Percentiles rank a stretch among this genome's conserved stretches.
These are phyloP conservation scores for Smittium culicis DNA, from an alignment of 371 early-diverging fungal species.

Conservation along the genomic window DNA sequence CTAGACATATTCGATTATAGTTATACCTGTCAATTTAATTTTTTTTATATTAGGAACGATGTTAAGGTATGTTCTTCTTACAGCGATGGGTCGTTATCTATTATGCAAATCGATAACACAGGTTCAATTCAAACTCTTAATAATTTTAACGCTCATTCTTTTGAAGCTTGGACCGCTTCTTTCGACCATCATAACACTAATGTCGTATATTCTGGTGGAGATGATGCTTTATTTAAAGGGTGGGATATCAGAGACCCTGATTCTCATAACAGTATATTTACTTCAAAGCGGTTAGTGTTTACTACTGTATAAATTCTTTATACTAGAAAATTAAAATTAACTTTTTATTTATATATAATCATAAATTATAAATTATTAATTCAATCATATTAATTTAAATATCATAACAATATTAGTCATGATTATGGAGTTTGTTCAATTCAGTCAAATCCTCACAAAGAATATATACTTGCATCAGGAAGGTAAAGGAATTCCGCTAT, in stretches of 20 bases:
- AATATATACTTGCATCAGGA: slow-evolving; percentile 66
- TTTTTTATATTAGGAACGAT: no score
- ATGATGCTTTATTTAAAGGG: slow-evolving; percentile 65
- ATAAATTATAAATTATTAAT: not conserved
- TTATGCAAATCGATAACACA: slow-evolving; percentile 48
- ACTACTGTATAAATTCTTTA: not conserved
- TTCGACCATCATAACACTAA: slow-evolving; percentile 56
- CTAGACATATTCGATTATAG: no score
- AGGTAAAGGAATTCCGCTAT: slow-evolving; percentile 33
- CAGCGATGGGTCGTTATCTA: slow-evolving; percentile 24
- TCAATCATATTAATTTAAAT: slow-evolving; percentile 5
- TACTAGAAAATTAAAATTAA: no score
- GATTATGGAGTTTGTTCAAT: slow-evolving; percentile 76
- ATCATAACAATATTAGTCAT: slow-evolving; percentile 14
- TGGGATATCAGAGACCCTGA: slow-evolving; percentile 63
- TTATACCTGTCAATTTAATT: no score
- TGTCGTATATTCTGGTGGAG: slow-evolving; percentile 31
- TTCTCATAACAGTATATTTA: slow-evolving; percentile 31
- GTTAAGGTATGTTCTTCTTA: slow-evolving; percentile 13
- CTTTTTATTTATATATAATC: no score
- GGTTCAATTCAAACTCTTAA: slow-evolving; percentile 43
- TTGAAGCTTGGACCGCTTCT: slow-evolving; percentile 84
- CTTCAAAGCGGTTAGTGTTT: slow-evolving; percentile 34
- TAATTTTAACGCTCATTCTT: slow-evolving; percentile 51
- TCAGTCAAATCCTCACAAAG: slow-evolving; percentile 57